These are phyloP conservation scores for Salix udensis DNA, from an alignment of 345 rosid genomes.

Conservation along the genomic window DNA sequence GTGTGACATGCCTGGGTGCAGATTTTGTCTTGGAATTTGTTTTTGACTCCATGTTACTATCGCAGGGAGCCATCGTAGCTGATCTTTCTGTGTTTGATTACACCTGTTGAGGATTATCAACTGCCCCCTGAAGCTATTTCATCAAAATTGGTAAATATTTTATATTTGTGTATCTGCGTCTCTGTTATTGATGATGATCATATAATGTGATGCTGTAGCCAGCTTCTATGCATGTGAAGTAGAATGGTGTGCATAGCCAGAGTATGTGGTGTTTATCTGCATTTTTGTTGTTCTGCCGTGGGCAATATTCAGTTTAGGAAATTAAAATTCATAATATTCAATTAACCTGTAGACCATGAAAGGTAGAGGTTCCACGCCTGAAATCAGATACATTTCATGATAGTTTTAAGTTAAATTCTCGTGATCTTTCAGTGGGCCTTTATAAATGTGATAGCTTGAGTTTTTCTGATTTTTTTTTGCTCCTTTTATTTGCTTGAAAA, in stretches of 20 bases:
- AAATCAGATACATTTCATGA: too few species aligned
- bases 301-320: not conserved
- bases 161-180: not conserved
- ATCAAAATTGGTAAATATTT: conserved; percentile 21
- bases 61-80: conserved; percentile 34
- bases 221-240: too few species aligned
- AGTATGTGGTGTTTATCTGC: not conserved
- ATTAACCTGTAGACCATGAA: too few species aligned
- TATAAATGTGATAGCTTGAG: too few species aligned
- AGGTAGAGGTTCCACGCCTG: too few species aligned
- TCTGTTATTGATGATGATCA: not conserved
- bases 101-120: conserved; percentile 38
- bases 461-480: too few species aligned
- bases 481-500: too few species aligned
- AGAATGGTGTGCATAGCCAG: too few species aligned
- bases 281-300: not conserved
- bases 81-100: conserved; percentile 35
- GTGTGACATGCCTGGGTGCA: not conserved
- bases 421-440: too few species aligned
- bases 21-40: not conserved
- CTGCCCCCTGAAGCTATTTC: conserved; percentile 37
- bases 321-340: too few species aligned
- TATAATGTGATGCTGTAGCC: too few species aligned
- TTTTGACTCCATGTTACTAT: not conserved
- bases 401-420: too few species aligned